Conservation (phyloP, 805 yeast genomes). For the Debaryomyces tyrocola region DNA sequence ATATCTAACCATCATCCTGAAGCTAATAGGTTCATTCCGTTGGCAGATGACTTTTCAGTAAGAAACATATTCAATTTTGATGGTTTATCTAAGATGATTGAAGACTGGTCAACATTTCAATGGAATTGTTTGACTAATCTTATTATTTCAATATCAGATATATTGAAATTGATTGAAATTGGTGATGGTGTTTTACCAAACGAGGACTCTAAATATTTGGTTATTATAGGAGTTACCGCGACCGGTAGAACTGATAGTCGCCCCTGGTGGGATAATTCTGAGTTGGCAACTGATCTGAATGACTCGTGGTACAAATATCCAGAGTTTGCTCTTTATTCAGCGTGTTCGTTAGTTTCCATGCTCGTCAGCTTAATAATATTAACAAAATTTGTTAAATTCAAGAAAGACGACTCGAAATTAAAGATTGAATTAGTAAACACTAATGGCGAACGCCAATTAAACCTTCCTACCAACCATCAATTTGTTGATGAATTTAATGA, state of each 20-base stretch:
- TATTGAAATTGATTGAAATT: slow-evolving; percentile 35
- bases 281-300: slow-evolving; percentile 6
- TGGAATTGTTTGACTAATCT: slow-evolving; percentile 31
- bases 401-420: slow-evolving; percentile 4
- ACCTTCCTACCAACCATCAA: not conserved
- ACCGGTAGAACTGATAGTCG: not conserved
- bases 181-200: slow-evolving; percentile 18
- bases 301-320: slow-evolving; percentile 20
- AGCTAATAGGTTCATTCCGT: slow-evolving; percentile 4
- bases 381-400: slow-evolving; percentile 10
- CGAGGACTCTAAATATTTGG: slow-evolving; percentile 3
- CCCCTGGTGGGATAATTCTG: slow-evolving; percentile 15
- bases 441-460: not conserved
- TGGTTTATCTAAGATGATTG: slow-evolving; percentile 13
- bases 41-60: slow-evolving; percentile 18
- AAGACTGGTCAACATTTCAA: slow-evolving; percentile 15
- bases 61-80: slow-evolving; percentile 20
- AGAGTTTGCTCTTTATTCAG: slow-evolving; percentile 13
- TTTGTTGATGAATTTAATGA: slow-evolving; percentile 5
- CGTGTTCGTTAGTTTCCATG: slow-evolving; percentile 15
- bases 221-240: slow-evolving; percentile 11
- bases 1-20: slow-evolving; percentile 23
- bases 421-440: slow-evolving; percentile 3
- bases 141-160: slow-evolving; percentile 26
- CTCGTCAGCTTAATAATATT: slow-evolving; percentile 19